Percentiles rank a stretch among this genome's conserved stretches.
These are phyloP conservation scores for Daldinia loculata DNA, from an alignment of 495 filamentous ascomycete species.

Conservation along the genomic window DNA sequence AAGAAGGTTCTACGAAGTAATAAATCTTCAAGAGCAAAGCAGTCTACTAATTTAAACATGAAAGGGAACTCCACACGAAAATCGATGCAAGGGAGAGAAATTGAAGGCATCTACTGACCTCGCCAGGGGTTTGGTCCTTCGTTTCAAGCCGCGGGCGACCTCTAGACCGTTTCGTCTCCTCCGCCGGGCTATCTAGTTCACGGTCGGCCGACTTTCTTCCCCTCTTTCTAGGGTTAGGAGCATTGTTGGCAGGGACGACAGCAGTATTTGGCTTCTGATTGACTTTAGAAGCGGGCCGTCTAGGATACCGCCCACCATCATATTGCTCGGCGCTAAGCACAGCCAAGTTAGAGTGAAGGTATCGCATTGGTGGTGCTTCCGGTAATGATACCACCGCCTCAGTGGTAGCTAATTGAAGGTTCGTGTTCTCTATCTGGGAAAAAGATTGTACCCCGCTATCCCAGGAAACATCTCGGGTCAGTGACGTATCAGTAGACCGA, in stretches of 20 bases:
- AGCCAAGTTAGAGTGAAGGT: constrained; percentile 49
- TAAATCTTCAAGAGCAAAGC: background rate
- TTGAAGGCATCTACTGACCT: constrained; percentile 51
- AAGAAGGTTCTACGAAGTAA: constrained; percentile 2
- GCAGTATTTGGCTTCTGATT: constrained; percentile 25
- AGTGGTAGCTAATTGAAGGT: constrained; percentile 19
- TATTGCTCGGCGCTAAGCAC: constrained; percentile 62
- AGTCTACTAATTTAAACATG: background rate
- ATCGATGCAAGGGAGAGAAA: background rate
- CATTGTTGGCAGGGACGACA: constrained; percentile 7
- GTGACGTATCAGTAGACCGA: constrained; percentile 7
- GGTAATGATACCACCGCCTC: constrained; percentile 11
- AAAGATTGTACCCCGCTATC: constrained; percentile 17
- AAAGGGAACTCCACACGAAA: background rate
- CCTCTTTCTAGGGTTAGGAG: constrained; percentile 36
- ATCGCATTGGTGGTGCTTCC: constrained; percentile 46
- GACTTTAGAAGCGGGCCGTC: constrained; percentile 14
- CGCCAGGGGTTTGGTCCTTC: constrained; percentile 68
- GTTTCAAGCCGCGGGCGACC: constrained; percentile 76
- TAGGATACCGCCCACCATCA: constrained; percentile 45
- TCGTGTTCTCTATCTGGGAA: constrained; percentile 6
- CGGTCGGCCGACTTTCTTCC: constrained; percentile 40
- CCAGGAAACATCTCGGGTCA: constrained; percentile 22
- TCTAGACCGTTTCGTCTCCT: constrained; percentile 62
- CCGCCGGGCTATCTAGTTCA: constrained; percentile 44